Evolutionary conservation across 495 filamentous ascomycete species (phyloP), one percentile per base, ranked within the genome.

Genomic region (Aspergillus bridgeri): DNA sequence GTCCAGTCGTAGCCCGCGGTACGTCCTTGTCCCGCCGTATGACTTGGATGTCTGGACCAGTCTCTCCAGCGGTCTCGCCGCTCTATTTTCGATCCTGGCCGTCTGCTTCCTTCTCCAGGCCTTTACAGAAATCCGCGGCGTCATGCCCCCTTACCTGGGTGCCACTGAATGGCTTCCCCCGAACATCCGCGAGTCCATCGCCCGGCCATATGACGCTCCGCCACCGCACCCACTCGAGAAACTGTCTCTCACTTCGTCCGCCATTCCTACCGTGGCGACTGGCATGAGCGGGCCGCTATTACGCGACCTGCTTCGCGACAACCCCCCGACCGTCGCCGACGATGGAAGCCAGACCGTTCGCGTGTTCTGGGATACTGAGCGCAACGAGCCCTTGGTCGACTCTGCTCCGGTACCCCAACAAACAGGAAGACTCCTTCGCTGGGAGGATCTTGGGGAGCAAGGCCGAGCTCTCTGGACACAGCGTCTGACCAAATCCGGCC

Each of bases 391-490:
- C 17, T 13, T 38, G 3, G 33, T 38, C 17, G 33, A 15, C 33
- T 38, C 33, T 8, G 11, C 17, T 11, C 17, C 13, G 1, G 9
- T 4, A 15, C 17, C 33, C 6, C 8, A 38, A 38, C 7, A 38
- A 11, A 38, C 33, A 8, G 33, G 17, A 15, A 38, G 9, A 2
- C 58, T 81, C 33, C 79, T 81, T 47, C 71, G 82, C 50, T 96
- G 89, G 88, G 81, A 88, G 43, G 83, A 89, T 53, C 65, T 96
- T 47, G 69, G 73, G 3, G 65, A 69, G 6, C 62, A 76, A 43
- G 82, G 93, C 69, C 80, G 80, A 61, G 68, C 76, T 48, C 62
- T 68, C 15, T 96, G 91, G 91, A 89, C 86, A 75, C 68, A 78
- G 60, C 80, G 78, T 62, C 74, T 96, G 43, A 78, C 79, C 56